Evolutionary conservation across 371 early-diverging fungal species (phyloP).

Genomic region (Mortierella sp.): DNA sequence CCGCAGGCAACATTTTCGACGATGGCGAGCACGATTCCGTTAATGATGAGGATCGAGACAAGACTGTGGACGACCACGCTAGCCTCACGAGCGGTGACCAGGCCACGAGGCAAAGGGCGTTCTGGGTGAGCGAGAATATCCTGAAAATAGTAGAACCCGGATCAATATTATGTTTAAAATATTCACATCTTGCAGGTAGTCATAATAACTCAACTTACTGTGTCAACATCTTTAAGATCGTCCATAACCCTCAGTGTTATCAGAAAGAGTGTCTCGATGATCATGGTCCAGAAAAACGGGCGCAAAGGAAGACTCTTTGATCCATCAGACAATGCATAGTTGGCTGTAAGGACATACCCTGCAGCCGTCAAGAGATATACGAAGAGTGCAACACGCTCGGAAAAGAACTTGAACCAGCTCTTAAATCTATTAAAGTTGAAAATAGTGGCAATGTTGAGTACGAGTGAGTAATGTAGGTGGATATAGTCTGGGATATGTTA

Average conservation of each 20-base stretch:
- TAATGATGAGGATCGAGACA: constrained; percentile 36
- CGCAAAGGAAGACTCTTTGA: constrained; percentile 36
- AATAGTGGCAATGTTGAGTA: constrained; percentile 1
- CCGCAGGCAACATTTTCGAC: constrained; percentile 53
- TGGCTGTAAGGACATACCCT: constrained; percentile 51
- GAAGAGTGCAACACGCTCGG: constrained; percentile 46
- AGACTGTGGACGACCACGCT: constrained; percentile 46
- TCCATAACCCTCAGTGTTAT: constrained; percentile 56
- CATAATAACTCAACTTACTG: constrained; percentile 25
- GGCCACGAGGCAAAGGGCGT: constrained; percentile 52
- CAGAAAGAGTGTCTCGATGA: constrained; percentile 46
- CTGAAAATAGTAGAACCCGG: constrained; percentile 5
- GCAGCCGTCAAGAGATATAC: constrained; percentile 53
- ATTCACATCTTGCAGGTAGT: background rate
- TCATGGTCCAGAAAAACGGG: constrained; percentile 43
- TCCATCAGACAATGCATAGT: constrained; percentile 43
- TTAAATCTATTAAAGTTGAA: constrained; percentile 21
- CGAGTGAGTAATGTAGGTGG: background rate
- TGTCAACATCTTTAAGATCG: constrained; percentile 54
- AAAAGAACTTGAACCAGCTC: constrained; percentile 54
- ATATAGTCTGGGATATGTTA: background rate
- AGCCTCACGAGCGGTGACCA: constrained; percentile 55
- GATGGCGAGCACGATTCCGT: constrained; percentile 42
- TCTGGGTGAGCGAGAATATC: constrained; percentile 57
- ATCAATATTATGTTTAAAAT: background rate